Base-by-base conservation (phyloP, 306 rosid genomes). In the Vicia villosa region DNA sequence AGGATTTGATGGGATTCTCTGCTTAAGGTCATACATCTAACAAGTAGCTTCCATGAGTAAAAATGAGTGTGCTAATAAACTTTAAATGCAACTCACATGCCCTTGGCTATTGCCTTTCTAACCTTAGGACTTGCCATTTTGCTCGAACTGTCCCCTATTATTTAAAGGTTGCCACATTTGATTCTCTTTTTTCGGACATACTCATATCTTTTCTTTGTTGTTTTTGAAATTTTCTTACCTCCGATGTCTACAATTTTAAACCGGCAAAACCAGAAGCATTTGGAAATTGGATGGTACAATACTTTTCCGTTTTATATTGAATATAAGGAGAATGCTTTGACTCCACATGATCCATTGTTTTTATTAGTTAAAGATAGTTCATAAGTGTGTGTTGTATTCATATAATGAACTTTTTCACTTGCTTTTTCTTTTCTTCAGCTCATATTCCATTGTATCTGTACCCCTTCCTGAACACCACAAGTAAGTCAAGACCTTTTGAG, bases 401-500 rank as follows among this genome's bases (percentile, higher is more conserved):
- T 65, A 4, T 66, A 43, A 42, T 17, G 1, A 62, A 51, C 51
- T 15, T 32, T 69, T 73, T 14, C 21, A 11, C 45, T 52, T 69
- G 65, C 21, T 78, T 60, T 75, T 68, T 78, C 26, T 79, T 30
- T 70, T 73, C 55, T 81, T 73, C 94, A 94, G 97, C 98, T 81
- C 98, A 94, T 81, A 88, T 94, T 70, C 95, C 98, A 5, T 69
- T 94, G 21, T 94, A 94, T 84, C 84, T 94, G 52, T 94, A 94
- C 74, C 98, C 98, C 49, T 94, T 94, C 72, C 92, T 94, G 1
- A 94, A 94, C 74, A 94, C 97, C 42, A 86, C 96, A 59, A 94
- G 98, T 88, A 94, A 88, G 83, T 85, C 97, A 4, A 87, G 97
- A 69, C 98, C 96, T 6, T 94, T 90, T 55, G 98, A 94, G 83